phyloP scores from a whole-genome alignment of 2,329 filamentous ascomycete genomes.

The Tolypocladium guangdongense region DNA sequence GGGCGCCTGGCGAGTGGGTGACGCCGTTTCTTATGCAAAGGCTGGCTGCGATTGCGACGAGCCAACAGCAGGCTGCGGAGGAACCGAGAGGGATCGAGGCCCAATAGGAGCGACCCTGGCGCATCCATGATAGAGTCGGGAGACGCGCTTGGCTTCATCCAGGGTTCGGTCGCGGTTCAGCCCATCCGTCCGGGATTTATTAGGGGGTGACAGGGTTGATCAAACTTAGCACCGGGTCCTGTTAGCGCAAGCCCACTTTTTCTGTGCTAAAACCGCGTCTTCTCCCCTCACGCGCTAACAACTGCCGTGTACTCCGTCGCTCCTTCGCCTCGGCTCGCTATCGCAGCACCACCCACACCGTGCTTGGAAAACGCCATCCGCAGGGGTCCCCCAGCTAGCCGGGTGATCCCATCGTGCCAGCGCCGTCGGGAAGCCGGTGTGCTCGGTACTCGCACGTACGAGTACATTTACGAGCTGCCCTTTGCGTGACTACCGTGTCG shows the following conservation, averaged over 20 bases:
- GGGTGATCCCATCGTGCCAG: background rate
- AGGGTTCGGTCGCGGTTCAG: background rate
- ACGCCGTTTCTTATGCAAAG: background rate
- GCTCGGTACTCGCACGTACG: too few relatives aligned
- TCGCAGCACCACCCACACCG: background rate
- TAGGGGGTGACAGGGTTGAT: background rate
- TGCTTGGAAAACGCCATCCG: background rate
- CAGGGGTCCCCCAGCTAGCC: background rate
- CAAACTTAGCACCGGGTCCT: too few relatives aligned
- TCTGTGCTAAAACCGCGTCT: background rate
- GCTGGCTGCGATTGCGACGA: background rate
- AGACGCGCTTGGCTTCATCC: background rate
- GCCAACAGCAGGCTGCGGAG: background rate
- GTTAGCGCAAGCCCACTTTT: background rate
- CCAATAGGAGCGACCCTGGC: background rate
- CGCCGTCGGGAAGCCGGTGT: background rate
- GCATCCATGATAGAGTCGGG: background rate
- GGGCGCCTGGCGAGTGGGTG: background rate
- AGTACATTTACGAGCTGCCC: too few relatives aligned
- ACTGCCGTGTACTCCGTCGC: background rate
- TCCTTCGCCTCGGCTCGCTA: background rate
- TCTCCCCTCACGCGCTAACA: background rate
- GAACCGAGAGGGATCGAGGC: background rate
- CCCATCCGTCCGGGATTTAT: background rate
- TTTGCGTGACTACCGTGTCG: too few relatives aligned